Evolutionary conservation across 169 alveolate genomes (phyloP), one percentile per base, ranked within the genome.

Genomic region (Hepatocystis sp.): DNA sequence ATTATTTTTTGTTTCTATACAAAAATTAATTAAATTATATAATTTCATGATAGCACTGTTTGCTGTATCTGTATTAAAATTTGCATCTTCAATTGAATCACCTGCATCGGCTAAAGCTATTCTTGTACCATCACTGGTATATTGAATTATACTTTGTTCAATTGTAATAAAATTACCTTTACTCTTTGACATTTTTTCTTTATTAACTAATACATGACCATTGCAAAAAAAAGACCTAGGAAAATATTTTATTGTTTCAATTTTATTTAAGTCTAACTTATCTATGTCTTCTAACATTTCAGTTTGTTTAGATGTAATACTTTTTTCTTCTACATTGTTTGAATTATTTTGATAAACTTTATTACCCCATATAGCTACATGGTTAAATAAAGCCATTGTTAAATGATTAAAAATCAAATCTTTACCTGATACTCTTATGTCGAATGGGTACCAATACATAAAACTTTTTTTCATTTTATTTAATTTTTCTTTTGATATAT

Each of bases 21-120:
- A 90, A 21, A 93, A 85, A 40, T 84, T 92, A 13, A 94, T 64
- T 27, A 94, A 36, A 42, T 88, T 67, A 46, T 92, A 91, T 23
- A 94, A 85, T 67, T 94, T 94, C 92, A 94, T 88, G n/a, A 94
- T 81, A 27, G 97, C 96, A 19, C 97, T 85, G 40, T 93, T 94
- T 0, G 97, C 97, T 3, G 94, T 91, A 21, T 93, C 97, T 49
- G 95, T 92, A 25, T 95, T 91, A 60, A 96, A 96, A 88, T 97
- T 98, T 21, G 99, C 99, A 90, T 98, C 99, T 81, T 97, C 99
- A 17, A 97, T 84, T 3, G 97, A 85, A 66, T 97, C 99, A 0
- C 99, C 99, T 49, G 99, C 99, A 90, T 98, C 99, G 36, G 99
- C 99, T 39, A 97, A 90, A 10, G 99, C 99, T 36, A 98, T 92